These are phyloP conservation scores for Clonostachys rosea DNA, from an alignment of 2,329 filamentous ascomycete species.

Conservation along the genomic window DNA sequence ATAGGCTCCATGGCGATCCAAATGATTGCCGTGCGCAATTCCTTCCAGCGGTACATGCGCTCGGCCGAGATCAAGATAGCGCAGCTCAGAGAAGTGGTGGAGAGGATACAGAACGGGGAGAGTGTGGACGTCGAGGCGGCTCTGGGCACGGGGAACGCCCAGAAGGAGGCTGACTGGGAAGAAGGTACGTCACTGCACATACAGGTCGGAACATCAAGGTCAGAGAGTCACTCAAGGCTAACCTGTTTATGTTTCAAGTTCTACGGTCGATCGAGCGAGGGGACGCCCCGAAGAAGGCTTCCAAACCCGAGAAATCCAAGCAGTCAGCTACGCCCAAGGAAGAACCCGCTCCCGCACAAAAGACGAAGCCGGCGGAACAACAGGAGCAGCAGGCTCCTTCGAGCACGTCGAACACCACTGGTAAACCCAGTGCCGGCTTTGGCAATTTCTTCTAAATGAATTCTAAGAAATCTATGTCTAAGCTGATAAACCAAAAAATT, in stretches of 20 bases:
- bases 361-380: constrained; percentile 7
- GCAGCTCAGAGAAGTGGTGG: constrained; percentile 70
- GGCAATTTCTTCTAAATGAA: constrained; percentile 45
- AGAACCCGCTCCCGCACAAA: constrained; percentile 11
- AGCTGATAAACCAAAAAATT: constrained; percentile 5
- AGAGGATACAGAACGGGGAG: constrained; percentile 65
- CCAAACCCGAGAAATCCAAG: constrained; percentile 33
- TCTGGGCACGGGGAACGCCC: constrained; percentile 72
- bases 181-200: constrained; percentile 53
- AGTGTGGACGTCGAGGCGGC: constrained; percentile 80
- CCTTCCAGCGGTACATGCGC: constrained; percentile 67
- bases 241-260: constrained; percentile 32
- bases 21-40: constrained; percentile 75
- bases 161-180: constrained; percentile 82
- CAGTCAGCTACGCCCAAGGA: not conserved
- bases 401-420: constrained; percentile 8
- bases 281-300: constrained; percentile 44
- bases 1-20: constrained; percentile 97
- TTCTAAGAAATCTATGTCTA: constrained; percentile 5
- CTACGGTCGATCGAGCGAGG: constrained; percentile 63
- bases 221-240: constrained; percentile 1
- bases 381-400: constrained; percentile 11
- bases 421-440: constrained; percentile 19
- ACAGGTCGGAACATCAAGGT: not conserved
- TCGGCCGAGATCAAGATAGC: constrained; percentile 76